Evolutionary conservation across 768 basidiomycete species (phyloP), one percentile per base, ranked within the genome.

Genomic region (Suillus subluteus): DNA sequence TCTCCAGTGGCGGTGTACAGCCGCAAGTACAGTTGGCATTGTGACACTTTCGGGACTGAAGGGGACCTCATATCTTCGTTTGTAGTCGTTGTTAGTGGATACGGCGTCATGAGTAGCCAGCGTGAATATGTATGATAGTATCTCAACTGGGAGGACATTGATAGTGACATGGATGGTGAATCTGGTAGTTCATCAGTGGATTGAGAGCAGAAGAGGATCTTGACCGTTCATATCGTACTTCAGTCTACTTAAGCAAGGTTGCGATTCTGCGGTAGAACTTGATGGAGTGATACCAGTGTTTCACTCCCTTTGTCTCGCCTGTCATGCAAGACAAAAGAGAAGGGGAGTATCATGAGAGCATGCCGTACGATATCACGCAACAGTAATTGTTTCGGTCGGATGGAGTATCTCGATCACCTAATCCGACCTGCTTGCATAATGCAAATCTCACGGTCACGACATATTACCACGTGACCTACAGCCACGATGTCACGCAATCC

Each of bases 1-100:
- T 50, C 88, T 81, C 88, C 88, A 90, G 65, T 80, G 82, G 23
- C 76, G 80, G 73, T 78, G 82, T 6, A 89, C 87, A 44, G 80
- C 75, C 1, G 86, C 81, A 62, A 88, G 74, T 18, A 77, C 66
- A 26, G 85, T 74, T 0, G 88, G 87, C 3, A 79, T 73, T 55
- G 79, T 80, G 55, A 86, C 78, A 58, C 77, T 82, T 37, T 82
- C 79, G 0, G 79, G 65, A 64, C 78, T 77, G 70, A 85, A 81
- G 6, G 78, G 68, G 15, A 69, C 55, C n/a, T 70, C 35, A 41
- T 50, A 48, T 43, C 40, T 66, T 59, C 30, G 38, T 16, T 38
- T 43, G 16, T 26, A 62, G n/a, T 73, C 75, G 32, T 72, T 67
- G 21, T 70, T 70, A 41, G 72, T 68, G 12, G 70, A 64, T 18